Conservation (phyloP, 352 stramenopile species). For the Plasmopara halstedii region DNA sequence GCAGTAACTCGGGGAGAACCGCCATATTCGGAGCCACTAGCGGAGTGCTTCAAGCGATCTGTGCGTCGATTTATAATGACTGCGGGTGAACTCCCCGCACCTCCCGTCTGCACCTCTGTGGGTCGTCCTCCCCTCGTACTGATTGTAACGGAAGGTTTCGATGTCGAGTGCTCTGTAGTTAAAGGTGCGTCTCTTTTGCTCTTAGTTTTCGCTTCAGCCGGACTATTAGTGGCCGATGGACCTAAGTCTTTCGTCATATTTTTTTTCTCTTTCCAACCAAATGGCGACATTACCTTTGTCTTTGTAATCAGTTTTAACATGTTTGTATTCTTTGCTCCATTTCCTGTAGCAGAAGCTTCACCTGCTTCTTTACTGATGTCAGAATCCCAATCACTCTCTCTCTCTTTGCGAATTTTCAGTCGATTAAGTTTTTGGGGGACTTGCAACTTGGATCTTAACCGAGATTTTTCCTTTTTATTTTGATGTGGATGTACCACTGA, state of each 20-base stretch:
- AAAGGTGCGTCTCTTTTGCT: conserved; percentile 7
- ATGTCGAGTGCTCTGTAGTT: conserved; percentile 10
- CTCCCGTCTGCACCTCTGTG: conserved; percentile 14
- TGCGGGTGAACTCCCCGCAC: conserved; percentile 6
- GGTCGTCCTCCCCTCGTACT: conserved; percentile 3
- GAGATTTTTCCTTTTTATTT: conserved; percentile 2
- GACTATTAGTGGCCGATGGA: conserved; percentile 1
- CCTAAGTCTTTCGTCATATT: conserved; percentile 4
- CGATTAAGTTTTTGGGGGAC: conserved; percentile 12
- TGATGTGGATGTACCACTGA: conserved; percentile 11
- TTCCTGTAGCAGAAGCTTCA: conserved; percentile 8
- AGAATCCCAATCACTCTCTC: background rate
- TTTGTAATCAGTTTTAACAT: conserved; percentile 65
- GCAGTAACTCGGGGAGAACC: conserved; percentile 17
- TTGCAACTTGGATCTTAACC: conserved; percentile 5
- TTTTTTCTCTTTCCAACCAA: conserved; percentile 29
- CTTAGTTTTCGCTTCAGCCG: conserved; percentile 1
- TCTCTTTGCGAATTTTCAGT: conserved; percentile 10
- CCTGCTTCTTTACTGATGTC: conserved; percentile 5
- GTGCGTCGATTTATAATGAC: conserved; percentile 41
- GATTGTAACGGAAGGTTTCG: conserved; percentile 1
- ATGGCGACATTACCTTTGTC: conserved; percentile 55
- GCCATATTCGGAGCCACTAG: conserved; percentile 30
- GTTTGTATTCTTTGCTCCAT: conserved; percentile 32
- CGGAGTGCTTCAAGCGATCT: conserved; percentile 43